Evolutionary conservation across 768 basidiomycete genomes (phyloP).

Genomic region (Termitomyces sp.): DNA sequence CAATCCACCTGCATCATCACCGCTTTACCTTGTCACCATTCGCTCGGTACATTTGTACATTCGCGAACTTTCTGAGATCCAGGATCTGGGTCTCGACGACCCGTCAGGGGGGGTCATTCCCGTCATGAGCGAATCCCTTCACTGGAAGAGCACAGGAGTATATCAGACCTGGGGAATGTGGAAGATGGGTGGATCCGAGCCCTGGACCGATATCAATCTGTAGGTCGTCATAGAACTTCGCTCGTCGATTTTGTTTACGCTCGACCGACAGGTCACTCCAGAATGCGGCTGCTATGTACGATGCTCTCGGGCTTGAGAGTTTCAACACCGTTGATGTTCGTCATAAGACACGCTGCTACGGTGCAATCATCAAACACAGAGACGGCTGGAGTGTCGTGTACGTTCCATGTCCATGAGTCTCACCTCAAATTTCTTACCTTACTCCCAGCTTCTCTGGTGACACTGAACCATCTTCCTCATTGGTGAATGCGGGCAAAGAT

Average conservation of each 20-base stretch:
- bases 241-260: neutral
- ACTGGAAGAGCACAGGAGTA: slow-evolving; percentile 35
- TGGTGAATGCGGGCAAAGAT: slow-evolving; percentile 58
- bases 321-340: slow-evolving; percentile 69
- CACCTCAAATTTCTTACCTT: slow-evolving; percentile 18
- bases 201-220: slow-evolving; percentile 41
- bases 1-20: slow-evolving; percentile 51
- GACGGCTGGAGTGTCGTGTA: slow-evolving; percentile 81
- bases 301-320: slow-evolving; percentile 50
- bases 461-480: slow-evolving; percentile 69
- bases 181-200: slow-evolving; percentile 39
- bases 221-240: slow-evolving; percentile 16
- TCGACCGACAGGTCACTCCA: slow-evolving; percentile 35
- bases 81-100: slow-evolving; percentile 62
- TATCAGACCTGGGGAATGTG: slow-evolving; percentile 38
- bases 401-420: slow-evolving; percentile 37
- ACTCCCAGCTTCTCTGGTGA: slow-evolving; percentile 85
- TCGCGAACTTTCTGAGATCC: slow-evolving; percentile 65
- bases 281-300: slow-evolving; percentile 42
- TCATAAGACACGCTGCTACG: slow-evolving; percentile 74
- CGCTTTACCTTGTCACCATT: slow-evolving; percentile 69
- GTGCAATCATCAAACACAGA: slow-evolving; percentile 58
- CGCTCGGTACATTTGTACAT: slow-evolving; percentile 61
- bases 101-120: slow-evolving; percentile 47
- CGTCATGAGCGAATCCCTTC: slow-evolving; percentile 52